Base-by-base conservation (phyloP, 305 asterid genomes). In the Fraxinus greggii region DNA sequence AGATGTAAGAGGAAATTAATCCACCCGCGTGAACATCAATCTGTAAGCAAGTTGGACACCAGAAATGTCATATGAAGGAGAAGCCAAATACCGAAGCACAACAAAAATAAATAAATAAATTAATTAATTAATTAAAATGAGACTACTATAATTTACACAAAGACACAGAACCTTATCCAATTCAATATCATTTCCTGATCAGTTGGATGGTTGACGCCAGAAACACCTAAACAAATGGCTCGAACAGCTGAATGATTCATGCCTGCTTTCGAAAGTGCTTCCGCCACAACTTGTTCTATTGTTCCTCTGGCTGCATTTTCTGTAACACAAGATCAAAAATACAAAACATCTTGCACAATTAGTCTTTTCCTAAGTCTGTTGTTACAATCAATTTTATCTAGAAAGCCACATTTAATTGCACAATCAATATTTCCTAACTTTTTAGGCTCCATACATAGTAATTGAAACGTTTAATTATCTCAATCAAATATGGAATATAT, bases 171-270 rank as follows among this genome's bases (percentile, higher is more conserved):
- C 99, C 99, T 92, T 85, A 95, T 87, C 97, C 99, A 93, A 76
- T 84, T 92, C 86, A 90, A 80, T 82, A 94, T 86, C 86, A 89
- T 92, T 70, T 91, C 91, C 90, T 92, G 88, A 88, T 95, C 99
- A 3, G 83, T 90, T n/a, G 91, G 92, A 87, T 93, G 94, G 82
- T 92, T 95, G 83, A 95, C 97, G 65, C 99, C 98, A 24, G 99
- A 95, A 84, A 95, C 90, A 77, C 98, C 97, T 85, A 95, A 92
- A 86, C 97, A 93, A 83, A 95, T 87, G 81, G 98, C 98, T 80
- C 85, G 85, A 86, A 95, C 99, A 73, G 88, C 89, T 69, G 96
- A 92, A 79, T 65, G 89, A 80, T 82, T 86, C 83, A 84, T 90
- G 75, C 95, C 94, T 17, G 99, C 91, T 83, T 56, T 83, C 74